Evolutionary conservation across 2,329 filamentous ascomycete genomes (phyloP), one percentile per base, ranked within the genome.

Genomic region (Fusarium newnesense): DNA sequence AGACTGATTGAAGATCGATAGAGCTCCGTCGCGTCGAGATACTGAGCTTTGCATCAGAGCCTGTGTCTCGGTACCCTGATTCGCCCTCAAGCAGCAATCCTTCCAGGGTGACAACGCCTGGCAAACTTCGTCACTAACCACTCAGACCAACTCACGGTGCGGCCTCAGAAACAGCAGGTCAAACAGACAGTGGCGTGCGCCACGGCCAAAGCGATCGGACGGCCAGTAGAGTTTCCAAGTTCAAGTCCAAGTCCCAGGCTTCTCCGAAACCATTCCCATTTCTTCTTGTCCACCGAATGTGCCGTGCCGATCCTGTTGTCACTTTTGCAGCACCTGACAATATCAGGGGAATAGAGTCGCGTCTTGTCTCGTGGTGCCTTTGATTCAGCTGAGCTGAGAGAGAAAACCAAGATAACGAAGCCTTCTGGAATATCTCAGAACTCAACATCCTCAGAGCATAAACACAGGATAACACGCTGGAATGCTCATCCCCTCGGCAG

Each of bases 341-440:
- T 24, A 19, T 40, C 28, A 60, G 43, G 46, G 47, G 30, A 32
- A 56, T 26, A 56, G 26, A 42, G 46, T 47, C 32, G 36, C 15
- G 21, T 49, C 28, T 24, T 44, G 34, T 34, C n/a, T 61, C 67
- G 56, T 57, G 71, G 30, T 60, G 60, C 60, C 70, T 47, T 56
- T 44, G 49, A 37, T 47, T 64, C 40, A 60, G 52, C 34, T 44
- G 42, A 60, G 28, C 61, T 59, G 49, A 50, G 67, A 46, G 43
- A 53, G 52, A 60, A 67, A 47, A 68, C 56, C 58, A 70, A 71
- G 65, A 63, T 64, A 70, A 63, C 37, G 75, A 79, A 78, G 68
- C 60, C 74, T 79, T 80, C 76, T 80, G 79, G 79, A 79, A 79
- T 34, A 66, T 74, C 60, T 65, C 57, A 54, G 44, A 64, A 43